Conservation (phyloP, 768 basidiomycete species). For the Gyrodon lividus region DNA sequence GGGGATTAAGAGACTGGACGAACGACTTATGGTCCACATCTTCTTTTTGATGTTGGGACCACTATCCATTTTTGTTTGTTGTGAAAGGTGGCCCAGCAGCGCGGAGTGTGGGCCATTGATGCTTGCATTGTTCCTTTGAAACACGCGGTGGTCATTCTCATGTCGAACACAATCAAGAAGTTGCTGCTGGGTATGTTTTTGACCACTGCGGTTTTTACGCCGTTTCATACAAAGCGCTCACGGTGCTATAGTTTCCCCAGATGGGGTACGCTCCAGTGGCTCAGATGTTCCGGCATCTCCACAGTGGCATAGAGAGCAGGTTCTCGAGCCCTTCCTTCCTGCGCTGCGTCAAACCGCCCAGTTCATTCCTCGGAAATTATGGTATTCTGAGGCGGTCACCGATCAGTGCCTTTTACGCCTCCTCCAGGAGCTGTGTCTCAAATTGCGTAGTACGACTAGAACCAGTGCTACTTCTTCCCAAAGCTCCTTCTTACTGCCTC, state of each 20-base stretch:
- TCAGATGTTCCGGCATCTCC: slow-evolving; percentile 8
- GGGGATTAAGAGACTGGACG: slow-evolving; percentile 4
- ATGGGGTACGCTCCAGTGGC: slow-evolving; percentile 8
- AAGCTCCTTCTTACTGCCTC: slow-evolving; percentile 5
- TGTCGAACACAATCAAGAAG: slow-evolving; percentile 19
- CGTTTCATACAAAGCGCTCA: slow-evolving; percentile 23
- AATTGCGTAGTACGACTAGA: slow-evolving; percentile 1
- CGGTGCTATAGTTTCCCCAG: slow-evolving; percentile 12
- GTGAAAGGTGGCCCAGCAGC: slow-evolving; percentile 26
- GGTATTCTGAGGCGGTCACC: slow-evolving; percentile 6
- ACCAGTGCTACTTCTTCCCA: slow-evolving; percentile 7
- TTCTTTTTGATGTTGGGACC: slow-evolving; percentile 24
- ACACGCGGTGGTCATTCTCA: slow-evolving; percentile 19
- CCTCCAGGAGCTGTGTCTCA: not conserved
- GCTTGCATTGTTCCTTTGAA: slow-evolving; percentile 20
- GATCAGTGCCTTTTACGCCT: slow-evolving; percentile 10
- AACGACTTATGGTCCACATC: slow-evolving; percentile 3
- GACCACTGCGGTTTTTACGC: slow-evolving; percentile 14
- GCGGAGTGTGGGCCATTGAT: slow-evolving; percentile 17
- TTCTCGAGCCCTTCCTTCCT: slow-evolving; percentile 14
- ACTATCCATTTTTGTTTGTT: slow-evolving; percentile 30
- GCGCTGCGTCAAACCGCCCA: slow-evolving; percentile 1
- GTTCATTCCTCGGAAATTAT: slow-evolving; percentile 33
- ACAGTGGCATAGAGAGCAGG: slow-evolving; percentile 6
- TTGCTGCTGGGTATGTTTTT: slow-evolving; percentile 20